phyloP scores from a whole-genome alignment of 768 basidiomycete genomes.

The Sporobolomyces pararoseus region DNA sequence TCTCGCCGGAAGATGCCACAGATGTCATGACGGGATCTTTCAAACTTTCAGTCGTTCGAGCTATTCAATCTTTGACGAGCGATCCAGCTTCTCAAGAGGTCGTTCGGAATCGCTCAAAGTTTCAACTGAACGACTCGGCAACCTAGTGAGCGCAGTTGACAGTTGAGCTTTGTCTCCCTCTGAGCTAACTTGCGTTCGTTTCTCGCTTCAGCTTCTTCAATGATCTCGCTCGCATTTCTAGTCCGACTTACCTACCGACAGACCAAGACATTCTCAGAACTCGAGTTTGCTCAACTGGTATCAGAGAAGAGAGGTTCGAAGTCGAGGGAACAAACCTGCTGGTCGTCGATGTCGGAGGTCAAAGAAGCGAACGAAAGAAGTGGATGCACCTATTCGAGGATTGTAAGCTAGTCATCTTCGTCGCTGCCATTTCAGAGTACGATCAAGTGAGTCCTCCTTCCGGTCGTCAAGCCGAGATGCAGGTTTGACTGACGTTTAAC shows the following conservation, averaged over 20 bases:
- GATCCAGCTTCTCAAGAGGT: not conserved
- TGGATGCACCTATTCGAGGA: constrained; percentile 87
- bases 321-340: constrained; percentile 57
- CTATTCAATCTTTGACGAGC: not conserved
- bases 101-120: not conserved
- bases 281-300: constrained; percentile 93
- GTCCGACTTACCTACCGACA: not conserved
- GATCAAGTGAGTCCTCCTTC: constrained; percentile 4
- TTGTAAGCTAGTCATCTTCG: constrained; percentile 84
- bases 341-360: constrained; percentile 84
- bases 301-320: constrained; percentile 91
- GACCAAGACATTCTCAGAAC: constrained; percentile 93
- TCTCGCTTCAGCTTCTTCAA: constrained; percentile 31
- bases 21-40: not conserved
- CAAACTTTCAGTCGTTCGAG: not conserved
- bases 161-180: not conserved
- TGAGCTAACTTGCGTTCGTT: not conserved
- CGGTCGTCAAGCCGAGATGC: too few relatives aligned
- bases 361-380: constrained; percentile 83
- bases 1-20: not conserved
- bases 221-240: not conserved
- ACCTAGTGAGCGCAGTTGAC: constrained; percentile 20
- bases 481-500: too few relatives aligned
- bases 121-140: constrained; percentile 53
- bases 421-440: constrained; percentile 85